A percentile compares a stretch with the other conserved stretches of the same genome.
These are phyloP conservation scores for carrot (Daucus carota) DNA, from an alignment of 129 eudicot species.

Conservation along the genomic window DNA sequence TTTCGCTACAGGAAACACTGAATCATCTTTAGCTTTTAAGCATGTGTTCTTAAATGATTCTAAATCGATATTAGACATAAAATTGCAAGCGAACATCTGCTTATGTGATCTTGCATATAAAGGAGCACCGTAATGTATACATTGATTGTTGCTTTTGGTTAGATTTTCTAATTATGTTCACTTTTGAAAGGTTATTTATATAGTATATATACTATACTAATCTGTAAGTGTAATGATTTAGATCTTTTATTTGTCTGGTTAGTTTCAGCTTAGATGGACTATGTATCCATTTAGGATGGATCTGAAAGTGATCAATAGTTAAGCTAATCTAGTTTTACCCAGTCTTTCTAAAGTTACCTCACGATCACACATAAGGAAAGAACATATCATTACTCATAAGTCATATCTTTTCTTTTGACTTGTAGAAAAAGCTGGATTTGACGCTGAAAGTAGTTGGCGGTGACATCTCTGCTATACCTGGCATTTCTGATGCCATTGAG, in stretches of 20 bases:
- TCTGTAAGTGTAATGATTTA: not conserved
- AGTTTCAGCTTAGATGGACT: not conserved
- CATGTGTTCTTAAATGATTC: not conserved
- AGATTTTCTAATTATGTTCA: not conserved
- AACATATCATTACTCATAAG: not conserved
- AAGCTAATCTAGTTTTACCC: not conserved
- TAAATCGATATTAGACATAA: no score
- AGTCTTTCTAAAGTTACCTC: not conserved
- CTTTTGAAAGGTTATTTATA: not conserved
- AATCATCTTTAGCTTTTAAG: not conserved
- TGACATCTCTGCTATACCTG: slow-evolving; percentile 81
- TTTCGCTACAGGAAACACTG: not conserved
- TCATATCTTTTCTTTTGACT: slow-evolving; percentile 13
- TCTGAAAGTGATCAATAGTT: not conserved
- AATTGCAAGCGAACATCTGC: not conserved
- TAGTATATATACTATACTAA: no score
- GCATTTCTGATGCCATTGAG: slow-evolving; percentile 88
- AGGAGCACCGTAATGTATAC: not conserved
- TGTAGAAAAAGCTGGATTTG: slow-evolving; percentile 90
- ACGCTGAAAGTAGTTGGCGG: slow-evolving; percentile 89
- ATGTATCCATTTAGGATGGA: not conserved
- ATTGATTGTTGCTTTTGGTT: not conserved
- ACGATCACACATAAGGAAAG: not conserved
- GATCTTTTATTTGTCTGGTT: not conserved
- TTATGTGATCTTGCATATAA: not conserved